Percentiles rank a stretch among this genome's conserved stretches.
phyloP scores from a whole-genome alignment of 2,329 filamentous ascomycete species.

The Colletotrichum tamarilloi region DNA sequence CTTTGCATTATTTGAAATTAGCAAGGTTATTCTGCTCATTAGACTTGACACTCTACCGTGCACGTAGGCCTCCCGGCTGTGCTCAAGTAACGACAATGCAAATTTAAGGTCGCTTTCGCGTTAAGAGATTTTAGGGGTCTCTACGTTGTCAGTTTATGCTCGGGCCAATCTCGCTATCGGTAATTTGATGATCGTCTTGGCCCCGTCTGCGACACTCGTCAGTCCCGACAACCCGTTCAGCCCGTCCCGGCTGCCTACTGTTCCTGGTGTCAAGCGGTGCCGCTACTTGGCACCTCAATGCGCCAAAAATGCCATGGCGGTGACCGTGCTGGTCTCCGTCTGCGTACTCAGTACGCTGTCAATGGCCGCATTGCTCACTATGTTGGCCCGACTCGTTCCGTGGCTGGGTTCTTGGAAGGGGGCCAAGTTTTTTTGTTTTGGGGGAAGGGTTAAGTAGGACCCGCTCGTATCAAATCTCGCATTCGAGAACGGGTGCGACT shows the following conservation, averaged over 20 bases:
- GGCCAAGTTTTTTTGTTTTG: not conserved
- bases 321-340: not conserved
- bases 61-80: not conserved
- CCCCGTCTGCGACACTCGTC: not conserved
- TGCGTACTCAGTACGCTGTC: not conserved
- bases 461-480: slow-evolving; percentile 14
- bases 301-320: slow-evolving; percentile 1
- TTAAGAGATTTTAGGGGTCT: not conserved
- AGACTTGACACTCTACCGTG: not conserved
- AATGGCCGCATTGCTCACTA: not conserved
- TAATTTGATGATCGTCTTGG: slow-evolving; percentile 7
- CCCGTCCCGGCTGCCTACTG: not conserved
- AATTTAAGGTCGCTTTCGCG: slow-evolving; percentile 1
- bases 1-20: slow-evolving; percentile 7
- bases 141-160: not conserved
- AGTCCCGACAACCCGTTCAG: not conserved
- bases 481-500: slow-evolving; percentile 6
- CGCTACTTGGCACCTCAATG: not conserved
- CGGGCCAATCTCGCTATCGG: slow-evolving; percentile 12
- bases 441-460: not conserved
- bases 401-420: not conserved
- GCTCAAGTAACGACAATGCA: not conserved
- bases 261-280: not conserved
- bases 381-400: not conserved
- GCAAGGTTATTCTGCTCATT: not conserved